Evolutionary conservation across 495 filamentous ascomycete genomes (phyloP).

Genomic region (Clavariopsis aquatica): DNA sequence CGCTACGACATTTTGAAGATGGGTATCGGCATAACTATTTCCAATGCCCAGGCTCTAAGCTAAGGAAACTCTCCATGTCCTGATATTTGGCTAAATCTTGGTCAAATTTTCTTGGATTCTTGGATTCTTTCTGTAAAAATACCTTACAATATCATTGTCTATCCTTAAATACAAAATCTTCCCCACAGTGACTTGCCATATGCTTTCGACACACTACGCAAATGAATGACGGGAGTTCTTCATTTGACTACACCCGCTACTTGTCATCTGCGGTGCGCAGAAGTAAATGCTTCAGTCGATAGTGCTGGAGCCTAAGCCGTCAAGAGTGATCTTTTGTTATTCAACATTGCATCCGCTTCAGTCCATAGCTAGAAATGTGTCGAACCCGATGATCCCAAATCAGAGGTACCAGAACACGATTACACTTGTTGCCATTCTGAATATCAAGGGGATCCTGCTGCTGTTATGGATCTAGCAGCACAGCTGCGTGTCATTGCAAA

Average conservation of each 20-base stretch:
- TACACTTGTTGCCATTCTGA: slow-evolving; percentile 40
- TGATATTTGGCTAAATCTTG: no score
- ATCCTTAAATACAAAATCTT: slow-evolving; percentile 1
- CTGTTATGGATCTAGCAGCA: slow-evolving; percentile 5
- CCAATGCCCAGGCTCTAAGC: no score
- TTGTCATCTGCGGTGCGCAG: not conserved
- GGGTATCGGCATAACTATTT: no score
- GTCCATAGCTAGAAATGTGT: not conserved
- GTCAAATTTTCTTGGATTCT: no score
- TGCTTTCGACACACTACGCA: slow-evolving; percentile 1
- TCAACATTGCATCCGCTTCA: not conserved
- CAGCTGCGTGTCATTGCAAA: slow-evolving; percentile 1
- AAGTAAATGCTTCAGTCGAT: not conserved
- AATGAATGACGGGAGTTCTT: not conserved
- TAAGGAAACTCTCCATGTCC: no score
- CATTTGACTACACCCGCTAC: not conserved
- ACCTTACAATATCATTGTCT: not conserved
- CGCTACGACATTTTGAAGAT: no score
- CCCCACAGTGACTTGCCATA: no score
- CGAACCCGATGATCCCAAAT: slow-evolving; percentile 8
- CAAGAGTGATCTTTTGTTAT: not conserved
- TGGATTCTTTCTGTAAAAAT: slow-evolving; percentile 6
- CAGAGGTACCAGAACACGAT: not conserved
- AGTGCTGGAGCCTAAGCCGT: not conserved
- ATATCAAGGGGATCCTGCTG: slow-evolving; percentile 41